Base-by-base conservation (phyloP, 23 red algal genomes). In the Pyropia yezoensis region DNA sequence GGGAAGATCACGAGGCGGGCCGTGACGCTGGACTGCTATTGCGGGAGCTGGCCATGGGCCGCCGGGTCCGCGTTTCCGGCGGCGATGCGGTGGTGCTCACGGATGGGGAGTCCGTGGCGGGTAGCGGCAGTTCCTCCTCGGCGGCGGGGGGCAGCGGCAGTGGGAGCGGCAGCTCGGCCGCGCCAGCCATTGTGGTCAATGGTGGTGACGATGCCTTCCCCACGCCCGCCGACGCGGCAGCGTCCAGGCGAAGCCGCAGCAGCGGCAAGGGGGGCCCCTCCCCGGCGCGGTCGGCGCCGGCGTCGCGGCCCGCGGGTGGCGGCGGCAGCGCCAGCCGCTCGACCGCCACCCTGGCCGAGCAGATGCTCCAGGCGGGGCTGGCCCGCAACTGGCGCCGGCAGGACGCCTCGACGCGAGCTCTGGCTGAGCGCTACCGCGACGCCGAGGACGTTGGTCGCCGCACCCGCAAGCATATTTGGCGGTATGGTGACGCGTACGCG, bases 401-500 rank as follows among this genome's bases (percentile, higher is more conserved):
- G 9, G 71, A 78, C 29, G 68, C 73, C 9, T 61, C 78, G n/a
- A 70, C 78, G 26, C 81, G 56, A 52, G 78, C 62, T 14, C 70
- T 77, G 9, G 70, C 63, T 50, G 77, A 78, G 32, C 28, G 77
- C 33, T 81, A 83, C 63, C 67, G 78, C 49, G 63, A 64, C 33
- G 76, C 76, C 26, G 88, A 93, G 73, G 63, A 78, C 58, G 26
- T 85, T 55, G 88, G 71, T 45, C 81, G 77, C 24, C 65, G 29
- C 3, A 54, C 88, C 17, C 78, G 78, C 26, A 53, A 61, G 60
- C 75, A 69, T 58, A 25, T 93, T 24, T 93, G 78, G 78, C 73
- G 69, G 61, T 93, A 85, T 57, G 88, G 88, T 23, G 88, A 93
- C 28, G 78, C 88, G 20, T 93, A 71, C 49, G 88, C 81, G 53